Base-by-base conservation (phyloP, 768 basidiomycete species). In the Chiua virens region DNA sequence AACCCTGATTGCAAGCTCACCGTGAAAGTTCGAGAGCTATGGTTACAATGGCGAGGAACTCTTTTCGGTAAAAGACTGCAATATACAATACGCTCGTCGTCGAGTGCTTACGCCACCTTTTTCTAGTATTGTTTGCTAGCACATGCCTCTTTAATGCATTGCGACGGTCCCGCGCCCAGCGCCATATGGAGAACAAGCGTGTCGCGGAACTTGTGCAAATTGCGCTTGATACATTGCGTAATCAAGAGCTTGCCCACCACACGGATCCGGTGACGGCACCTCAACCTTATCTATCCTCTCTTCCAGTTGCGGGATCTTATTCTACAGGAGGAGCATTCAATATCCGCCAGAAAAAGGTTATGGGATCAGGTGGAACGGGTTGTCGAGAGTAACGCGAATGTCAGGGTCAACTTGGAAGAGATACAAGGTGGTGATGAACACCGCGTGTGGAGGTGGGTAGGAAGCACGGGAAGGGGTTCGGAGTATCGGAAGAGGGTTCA, bases 401-500 rank as follows among this genome's bases (percentile, higher is more conserved):
- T 97, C 38, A 81, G 90, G 54, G 85, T 83, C 27, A 89, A 87
- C 65, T 73, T 92, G 46, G 89, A 89, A 69, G 93, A 96, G 68
- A 80, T 89, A 42, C 77, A 76, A 53, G 87, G 87, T 57, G 92
- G 93, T 11, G 92, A 95, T 69, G 91, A 92, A 71, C 78, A 85
- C 71, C 81, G 90, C 57, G 92, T 92, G 49, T 96, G 93, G 93
- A 74, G 87, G 50, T 96, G 93, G 93, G 82, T 92, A 27, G 92
- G 92, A n/a, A 71, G 71, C 49, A 51, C 64, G 28, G 63, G 71
- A 48, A 62, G 63, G 57, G 70, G 63, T 35, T 63, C 64, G 55
- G 65, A 68, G 44, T 54, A 55, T 50, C 64, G 68, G 65, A 70
- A 71, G 59, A 69, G 69, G 66, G 70, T 61, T 53, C 60, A 46